phyloP scores from a whole-genome alignment of 768 basidiomycete species.

The Hygrocybe punicea region DNA sequence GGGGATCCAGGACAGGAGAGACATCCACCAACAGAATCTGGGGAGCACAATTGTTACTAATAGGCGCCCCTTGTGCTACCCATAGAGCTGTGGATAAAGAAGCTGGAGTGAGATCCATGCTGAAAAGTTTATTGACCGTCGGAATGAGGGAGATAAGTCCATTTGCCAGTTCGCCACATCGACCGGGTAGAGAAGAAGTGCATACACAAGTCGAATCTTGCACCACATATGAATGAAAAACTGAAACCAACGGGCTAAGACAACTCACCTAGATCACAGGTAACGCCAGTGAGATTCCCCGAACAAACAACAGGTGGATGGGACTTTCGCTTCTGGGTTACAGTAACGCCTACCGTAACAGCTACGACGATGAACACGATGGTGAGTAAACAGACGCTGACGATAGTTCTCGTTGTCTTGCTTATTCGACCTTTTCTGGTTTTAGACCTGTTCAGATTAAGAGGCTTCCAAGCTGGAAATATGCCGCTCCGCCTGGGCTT shows the following conservation, averaged over 20 bases:
- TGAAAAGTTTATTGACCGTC: slow-evolving; percentile 46
- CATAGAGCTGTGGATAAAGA: slow-evolving; percentile 51
- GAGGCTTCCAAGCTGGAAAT: neutral
- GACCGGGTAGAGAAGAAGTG: slow-evolving; percentile 40
- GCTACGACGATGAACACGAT: slow-evolving; percentile 42
- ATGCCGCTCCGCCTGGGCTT: neutral
- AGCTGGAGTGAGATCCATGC: slow-evolving; percentile 42
- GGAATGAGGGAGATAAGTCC: slow-evolving; percentile 50
- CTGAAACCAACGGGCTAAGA: slow-evolving; percentile 4
- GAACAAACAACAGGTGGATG: slow-evolving; percentile 32
- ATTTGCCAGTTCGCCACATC: slow-evolving; percentile 53
- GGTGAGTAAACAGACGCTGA: slow-evolving; percentile 34
- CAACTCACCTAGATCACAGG: slow-evolving; percentile 55
- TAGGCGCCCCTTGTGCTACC: slow-evolving; percentile 44
- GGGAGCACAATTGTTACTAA: slow-evolving; percentile 45
- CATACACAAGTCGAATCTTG: slow-evolving; percentile 63
- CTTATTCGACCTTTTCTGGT: neutral
- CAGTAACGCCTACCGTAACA: slow-evolving; percentile 44
- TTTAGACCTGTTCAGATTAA: neutral
- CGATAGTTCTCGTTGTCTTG: slow-evolving; percentile 23
- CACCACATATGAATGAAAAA: neutral
- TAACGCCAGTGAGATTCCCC: slow-evolving; percentile 44
- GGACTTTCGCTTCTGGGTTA: slow-evolving; percentile 30
- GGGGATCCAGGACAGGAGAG: slow-evolving; percentile 40
- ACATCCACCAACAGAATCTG: slow-evolving; percentile 58